Evolutionary conservation across 1,284 basidiomycete species (phyloP).

Genomic region (Schizophyllum amplum): DNA sequence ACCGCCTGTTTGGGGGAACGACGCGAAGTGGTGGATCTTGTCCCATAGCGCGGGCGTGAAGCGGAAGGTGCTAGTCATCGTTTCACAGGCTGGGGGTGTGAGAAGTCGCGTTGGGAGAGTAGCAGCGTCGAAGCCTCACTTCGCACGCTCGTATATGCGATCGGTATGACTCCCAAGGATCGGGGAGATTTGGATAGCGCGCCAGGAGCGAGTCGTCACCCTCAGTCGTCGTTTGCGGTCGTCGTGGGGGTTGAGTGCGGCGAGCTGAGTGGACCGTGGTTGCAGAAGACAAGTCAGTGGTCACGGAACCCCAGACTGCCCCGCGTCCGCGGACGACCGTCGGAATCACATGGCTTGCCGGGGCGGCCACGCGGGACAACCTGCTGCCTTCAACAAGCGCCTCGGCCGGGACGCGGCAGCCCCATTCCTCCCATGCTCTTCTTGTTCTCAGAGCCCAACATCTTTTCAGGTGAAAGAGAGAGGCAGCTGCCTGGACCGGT

Average conservation of each 20-base stretch:
- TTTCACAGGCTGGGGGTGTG: slow-evolving; percentile 7
- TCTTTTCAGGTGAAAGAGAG: too few relatives aligned
- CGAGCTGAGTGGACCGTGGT: neutral
- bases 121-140: too few relatives aligned
- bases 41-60: slow-evolving; percentile 84
- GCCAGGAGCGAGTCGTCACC: neutral
- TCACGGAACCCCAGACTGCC: neutral
- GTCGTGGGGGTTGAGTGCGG: neutral
- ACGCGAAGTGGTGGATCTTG: slow-evolving; percentile 89
- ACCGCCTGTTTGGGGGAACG: slow-evolving; percentile 91
- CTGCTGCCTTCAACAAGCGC: neutral
- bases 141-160: neutral
- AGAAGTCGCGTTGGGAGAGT: too few relatives aligned
- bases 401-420: too few relatives aligned
- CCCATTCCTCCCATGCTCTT: neutral
- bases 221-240: neutral
- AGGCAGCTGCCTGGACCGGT: too few relatives aligned
- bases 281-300: neutral
- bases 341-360: neutral
- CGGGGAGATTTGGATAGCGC: too few relatives aligned
- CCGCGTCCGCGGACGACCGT: neutral
- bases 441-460: neutral
- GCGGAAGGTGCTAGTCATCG: slow-evolving; percentile 50
- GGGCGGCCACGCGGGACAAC: neutral
- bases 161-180: neutral